Conservation (phyloP, 2,329 filamentous ascomycete species). For the Hypoxylon sp. region DNA sequence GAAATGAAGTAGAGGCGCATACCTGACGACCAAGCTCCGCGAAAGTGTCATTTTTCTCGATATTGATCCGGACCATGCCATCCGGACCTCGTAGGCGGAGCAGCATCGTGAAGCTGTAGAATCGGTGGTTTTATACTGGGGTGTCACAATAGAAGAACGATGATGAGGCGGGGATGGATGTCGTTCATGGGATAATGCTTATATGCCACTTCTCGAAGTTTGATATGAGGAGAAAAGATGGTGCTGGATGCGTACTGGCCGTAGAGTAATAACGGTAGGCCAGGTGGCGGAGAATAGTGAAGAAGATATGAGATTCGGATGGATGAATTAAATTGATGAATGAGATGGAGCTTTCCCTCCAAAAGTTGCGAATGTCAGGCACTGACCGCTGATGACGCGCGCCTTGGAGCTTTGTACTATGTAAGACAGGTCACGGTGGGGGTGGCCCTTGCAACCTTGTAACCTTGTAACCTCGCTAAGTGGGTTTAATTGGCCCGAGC, state of each 20-base stretch:
- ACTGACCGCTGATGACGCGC: constrained; percentile 47
- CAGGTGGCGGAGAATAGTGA: constrained; percentile 19
- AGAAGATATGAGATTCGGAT: constrained; percentile 30
- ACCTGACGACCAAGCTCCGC: constrained; percentile 69
- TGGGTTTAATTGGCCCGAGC: constrained; percentile 29
- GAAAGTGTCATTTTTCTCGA: constrained; percentile 82
- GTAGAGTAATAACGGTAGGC: neutral
- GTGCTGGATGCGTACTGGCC: neutral
- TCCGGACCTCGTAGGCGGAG: constrained; percentile 90
- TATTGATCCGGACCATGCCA: constrained; percentile 88
- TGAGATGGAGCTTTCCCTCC: constrained; percentile 20
- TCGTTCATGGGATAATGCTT: constrained; percentile 6
- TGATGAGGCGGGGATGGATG: constrained; percentile 1
- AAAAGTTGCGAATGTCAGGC: constrained; percentile 36
- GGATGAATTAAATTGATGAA: constrained; percentile 21
- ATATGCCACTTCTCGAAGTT: constrained; percentile 5
- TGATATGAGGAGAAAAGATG: neutral
- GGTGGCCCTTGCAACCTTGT: constrained; percentile 29
- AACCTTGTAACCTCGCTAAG: constrained; percentile 9
- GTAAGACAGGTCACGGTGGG: constrained; percentile 24
- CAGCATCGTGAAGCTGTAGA: constrained; percentile 70
- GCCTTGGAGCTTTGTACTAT: constrained; percentile 39
- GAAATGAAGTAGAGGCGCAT: constrained; percentile 29
- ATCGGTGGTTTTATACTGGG: constrained; percentile 15
- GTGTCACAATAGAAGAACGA: constrained; percentile 7